A percentile compares a stretch with the other conserved stretches of the same genome.
These are phyloP conservation scores for Nothophaeocryptopus gaeumannii DNA, from an alignment of 2,329 filamentous ascomycete species.

Conservation along the genomic window DNA sequence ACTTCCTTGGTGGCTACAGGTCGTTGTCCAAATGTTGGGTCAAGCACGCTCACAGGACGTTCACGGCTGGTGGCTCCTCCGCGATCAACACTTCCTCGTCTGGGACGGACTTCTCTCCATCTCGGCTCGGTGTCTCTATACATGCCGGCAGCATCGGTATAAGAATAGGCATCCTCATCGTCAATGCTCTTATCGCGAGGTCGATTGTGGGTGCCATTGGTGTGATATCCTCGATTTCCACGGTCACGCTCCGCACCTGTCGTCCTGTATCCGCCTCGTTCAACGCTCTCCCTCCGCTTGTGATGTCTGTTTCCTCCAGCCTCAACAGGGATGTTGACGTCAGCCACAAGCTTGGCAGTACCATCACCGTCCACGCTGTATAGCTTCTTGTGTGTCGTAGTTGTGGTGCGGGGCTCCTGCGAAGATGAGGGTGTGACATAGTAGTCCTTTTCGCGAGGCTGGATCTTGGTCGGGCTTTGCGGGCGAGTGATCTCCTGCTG, in stretches of 20 bases:
- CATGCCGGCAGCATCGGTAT: constrained; percentile 51
- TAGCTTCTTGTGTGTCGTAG: constrained; percentile 46
- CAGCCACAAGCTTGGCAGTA: constrained; percentile 37
- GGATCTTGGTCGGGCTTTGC: constrained; percentile 41
- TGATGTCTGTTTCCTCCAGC: constrained; percentile 41
- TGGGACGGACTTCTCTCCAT: constrained; percentile 39
- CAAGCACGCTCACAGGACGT: constrained; percentile 46
- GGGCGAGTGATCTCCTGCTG: constrained; percentile 36
- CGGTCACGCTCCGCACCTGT: constrained; percentile 21
- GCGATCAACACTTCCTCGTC: constrained; percentile 46
- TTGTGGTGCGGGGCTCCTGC: constrained; percentile 28
- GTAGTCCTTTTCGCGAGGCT: constrained; percentile 36
- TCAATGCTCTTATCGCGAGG: constrained; percentile 31
- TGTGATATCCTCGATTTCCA: constrained; percentile 33
- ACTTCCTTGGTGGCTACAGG: constrained; percentile 36
- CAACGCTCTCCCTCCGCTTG: constrained; percentile 33
- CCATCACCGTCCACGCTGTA: constrained; percentile 50
- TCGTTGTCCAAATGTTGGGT: constrained; percentile 32
- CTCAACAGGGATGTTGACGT: constrained; percentile 38
- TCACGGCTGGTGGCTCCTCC: constrained; percentile 36
- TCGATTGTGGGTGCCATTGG: constrained; percentile 25
- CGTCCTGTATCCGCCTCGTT: constrained; percentile 27
- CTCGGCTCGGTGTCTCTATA: constrained; percentile 51
- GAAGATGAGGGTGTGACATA: constrained; percentile 40
- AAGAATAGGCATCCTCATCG: constrained; percentile 48